Evolutionary conservation across 2,329 filamentous ascomycete genomes (phyloP).

Genomic region (Beauveria caledonica): DNA sequence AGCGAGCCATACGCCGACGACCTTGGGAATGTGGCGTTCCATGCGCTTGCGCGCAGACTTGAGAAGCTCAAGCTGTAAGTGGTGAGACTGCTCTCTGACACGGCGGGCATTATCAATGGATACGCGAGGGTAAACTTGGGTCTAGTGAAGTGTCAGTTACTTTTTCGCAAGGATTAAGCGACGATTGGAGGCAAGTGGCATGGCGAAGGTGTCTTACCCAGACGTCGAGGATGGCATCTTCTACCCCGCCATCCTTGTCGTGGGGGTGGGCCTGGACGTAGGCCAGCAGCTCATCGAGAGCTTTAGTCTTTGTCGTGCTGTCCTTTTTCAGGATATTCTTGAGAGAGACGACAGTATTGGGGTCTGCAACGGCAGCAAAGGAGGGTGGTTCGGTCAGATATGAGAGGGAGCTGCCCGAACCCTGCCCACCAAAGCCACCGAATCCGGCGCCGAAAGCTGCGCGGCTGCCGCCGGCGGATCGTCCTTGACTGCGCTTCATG

Average conservation of each 20-base stretch:
- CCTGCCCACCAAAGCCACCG: slow-evolving; percentile 32
- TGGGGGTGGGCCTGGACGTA: slow-evolving; percentile 49
- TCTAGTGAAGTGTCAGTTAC: slow-evolving; percentile 36
- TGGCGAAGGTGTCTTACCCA: slow-evolving; percentile 51
- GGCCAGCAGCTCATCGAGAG: slow-evolving; percentile 72
- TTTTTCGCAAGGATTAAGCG: not conserved
- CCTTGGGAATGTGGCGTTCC: slow-evolving; percentile 65
- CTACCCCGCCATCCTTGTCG: slow-evolving; percentile 53
- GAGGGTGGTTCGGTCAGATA: slow-evolving; percentile 84
- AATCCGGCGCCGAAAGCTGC: slow-evolving; percentile 22
- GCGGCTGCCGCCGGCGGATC: not conserved
- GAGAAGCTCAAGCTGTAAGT: slow-evolving; percentile 56
- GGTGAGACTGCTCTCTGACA: slow-evolving; percentile 80
- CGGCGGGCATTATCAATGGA: slow-evolving; percentile 85
- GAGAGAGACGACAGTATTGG: slow-evolving; percentile 79
- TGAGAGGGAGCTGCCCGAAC: slow-evolving; percentile 53
- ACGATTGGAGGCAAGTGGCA: not conserved
- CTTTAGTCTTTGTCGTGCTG: slow-evolving; percentile 82
- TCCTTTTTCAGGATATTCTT: slow-evolving; percentile 93
- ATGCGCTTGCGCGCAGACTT: slow-evolving; percentile 70
- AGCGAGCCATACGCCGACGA: slow-evolving; percentile 85
- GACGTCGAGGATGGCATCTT: slow-evolving; percentile 76
- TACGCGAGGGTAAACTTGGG: slow-evolving; percentile 76
- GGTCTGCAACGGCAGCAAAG: slow-evolving; percentile 65
- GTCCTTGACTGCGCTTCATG: slow-evolving; percentile 8